These are phyloP conservation scores for Arabidopsis suecica DNA, from an alignment of 345 rosid species.

Conservation along the genomic window DNA sequence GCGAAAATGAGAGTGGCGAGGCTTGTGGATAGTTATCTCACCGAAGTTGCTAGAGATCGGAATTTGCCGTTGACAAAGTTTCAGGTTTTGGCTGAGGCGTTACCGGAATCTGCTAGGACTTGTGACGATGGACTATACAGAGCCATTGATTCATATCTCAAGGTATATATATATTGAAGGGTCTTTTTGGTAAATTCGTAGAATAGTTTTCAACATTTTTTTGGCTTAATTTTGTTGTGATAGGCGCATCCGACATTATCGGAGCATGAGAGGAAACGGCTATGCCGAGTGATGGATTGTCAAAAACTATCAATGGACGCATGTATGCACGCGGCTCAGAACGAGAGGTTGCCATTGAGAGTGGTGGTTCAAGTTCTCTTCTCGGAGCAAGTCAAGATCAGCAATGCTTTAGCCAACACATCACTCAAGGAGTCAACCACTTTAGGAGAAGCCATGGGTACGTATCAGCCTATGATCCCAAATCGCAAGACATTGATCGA, in stretches of 20 bases:
- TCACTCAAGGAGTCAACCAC: constrained; percentile 60
- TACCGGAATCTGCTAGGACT: constrained; percentile 94
- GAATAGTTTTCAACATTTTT: too few species aligned
- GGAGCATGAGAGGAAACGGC: constrained; percentile 93
- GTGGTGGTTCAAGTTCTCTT: constrained; percentile 96
- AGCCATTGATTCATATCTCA: constrained; percentile 95
- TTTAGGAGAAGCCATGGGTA: constrained; percentile 52
- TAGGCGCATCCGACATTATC: constrained; percentile 97
- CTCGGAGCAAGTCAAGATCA: constrained; percentile 93
- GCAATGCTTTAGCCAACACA: constrained; percentile 76
- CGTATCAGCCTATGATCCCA: constrained; percentile 73
- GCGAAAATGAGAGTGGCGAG: constrained; percentile 98
- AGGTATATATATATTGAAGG: constrained; percentile 46
- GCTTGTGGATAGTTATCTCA: constrained; percentile 94
- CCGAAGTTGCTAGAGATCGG: constrained; percentile 94
- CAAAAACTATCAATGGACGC: constrained; percentile 98
- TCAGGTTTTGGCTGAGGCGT: constrained; percentile 93
- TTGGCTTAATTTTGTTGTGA: not conserved
- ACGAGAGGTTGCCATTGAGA: constrained; percentile 86
- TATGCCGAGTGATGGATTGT: constrained; percentile 96
- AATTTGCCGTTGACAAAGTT: constrained; percentile 87
- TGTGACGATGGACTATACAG: constrained; percentile 98
- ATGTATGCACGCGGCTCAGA: constrained; percentile 96
- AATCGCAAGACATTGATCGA: constrained; percentile 88
- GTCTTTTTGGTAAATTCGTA: not conserved